Percentiles rank a stretch among this genome's conserved stretches.
phyloP scores from a whole-genome alignment of 2,329 filamentous ascomycete species.

The Colletotrichum kahawae region DNA sequence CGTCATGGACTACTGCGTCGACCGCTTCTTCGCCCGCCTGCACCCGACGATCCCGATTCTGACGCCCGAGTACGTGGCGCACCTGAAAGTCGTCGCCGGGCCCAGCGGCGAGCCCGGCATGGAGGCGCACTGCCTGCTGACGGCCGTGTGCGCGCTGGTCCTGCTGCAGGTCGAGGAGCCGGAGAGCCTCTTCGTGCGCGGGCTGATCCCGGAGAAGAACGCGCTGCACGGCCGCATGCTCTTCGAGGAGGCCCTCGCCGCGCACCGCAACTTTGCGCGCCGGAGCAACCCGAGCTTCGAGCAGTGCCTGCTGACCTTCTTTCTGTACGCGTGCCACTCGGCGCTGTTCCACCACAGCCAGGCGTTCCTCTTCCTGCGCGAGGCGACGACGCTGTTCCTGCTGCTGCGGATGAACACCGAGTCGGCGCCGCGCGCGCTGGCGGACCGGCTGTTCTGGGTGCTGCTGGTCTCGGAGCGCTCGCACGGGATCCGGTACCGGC shows the following conservation, averaged over 20 bases:
- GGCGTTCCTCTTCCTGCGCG: conserved; percentile 47
- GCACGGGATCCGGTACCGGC: conserved; percentile 48
- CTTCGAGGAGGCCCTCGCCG: conserved; percentile 39
- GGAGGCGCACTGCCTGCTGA: conserved; percentile 41
- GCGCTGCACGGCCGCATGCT: conserved; percentile 41
- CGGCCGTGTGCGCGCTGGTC: conserved; percentile 45
- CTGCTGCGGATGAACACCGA: conserved; percentile 36
- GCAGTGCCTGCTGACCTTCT: conserved; percentile 45
- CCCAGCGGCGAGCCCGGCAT: conserved; percentile 29
- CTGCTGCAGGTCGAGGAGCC: conserved; percentile 46
- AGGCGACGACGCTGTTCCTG: conserved; percentile 45
- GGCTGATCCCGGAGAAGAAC: conserved; percentile 39
- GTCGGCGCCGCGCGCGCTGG: conserved; percentile 26
- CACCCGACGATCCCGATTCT: conserved; percentile 49
- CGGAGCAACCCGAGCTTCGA: conserved; percentile 41
- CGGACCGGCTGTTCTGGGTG: conserved; percentile 47
- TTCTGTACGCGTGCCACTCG: conserved; percentile 49
- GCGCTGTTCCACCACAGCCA: conserved; percentile 47
- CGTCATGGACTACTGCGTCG: conserved; percentile 42
- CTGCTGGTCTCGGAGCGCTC: conserved; percentile 47
- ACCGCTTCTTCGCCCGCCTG: conserved; percentile 43
- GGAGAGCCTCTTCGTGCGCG: conserved; percentile 33
- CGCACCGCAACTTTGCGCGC: conserved; percentile 37
- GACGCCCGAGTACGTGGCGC: conserved; percentile 39
- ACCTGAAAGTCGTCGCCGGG: conserved; percentile 28